These are phyloP conservation scores for Chlorella sp. DNA, from an alignment of 139 green algal species.

Conservation along the genomic window DNA sequence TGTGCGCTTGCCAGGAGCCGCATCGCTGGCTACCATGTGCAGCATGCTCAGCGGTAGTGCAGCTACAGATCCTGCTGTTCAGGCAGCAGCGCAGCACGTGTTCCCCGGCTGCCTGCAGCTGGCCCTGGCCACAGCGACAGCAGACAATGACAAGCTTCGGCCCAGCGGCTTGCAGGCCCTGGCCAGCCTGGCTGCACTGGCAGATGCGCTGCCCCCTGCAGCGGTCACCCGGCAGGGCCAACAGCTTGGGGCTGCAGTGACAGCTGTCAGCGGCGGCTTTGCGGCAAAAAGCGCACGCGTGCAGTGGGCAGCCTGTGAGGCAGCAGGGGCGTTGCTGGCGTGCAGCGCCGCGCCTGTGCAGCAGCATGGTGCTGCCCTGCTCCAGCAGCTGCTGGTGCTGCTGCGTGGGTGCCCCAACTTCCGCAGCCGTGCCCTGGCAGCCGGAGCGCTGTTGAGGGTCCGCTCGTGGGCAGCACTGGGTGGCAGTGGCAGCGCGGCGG, in stretches of 20 bases:
- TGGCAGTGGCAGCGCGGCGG: background rate
- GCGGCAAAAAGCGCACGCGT: background rate
- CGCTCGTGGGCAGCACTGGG: background rate
- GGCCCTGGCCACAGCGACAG: conserved; percentile 34
- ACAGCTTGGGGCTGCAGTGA: background rate
- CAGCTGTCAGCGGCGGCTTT: background rate
- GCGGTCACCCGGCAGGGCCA: background rate
- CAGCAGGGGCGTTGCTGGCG: background rate
- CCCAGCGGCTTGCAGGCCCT: conserved; percentile 62
- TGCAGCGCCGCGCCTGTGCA: background rate
- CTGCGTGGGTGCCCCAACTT: background rate
- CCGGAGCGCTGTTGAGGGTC: background rate
- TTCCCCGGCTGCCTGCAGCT: conserved; percentile 34
- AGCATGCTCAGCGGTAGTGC: background rate
- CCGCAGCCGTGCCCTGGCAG: background rate
- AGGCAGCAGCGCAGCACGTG: background rate
- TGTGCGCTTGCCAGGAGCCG: conserved; percentile 14
- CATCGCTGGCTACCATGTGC: conserved; percentile 16
- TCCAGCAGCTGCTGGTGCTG: background rate
- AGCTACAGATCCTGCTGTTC: background rate
- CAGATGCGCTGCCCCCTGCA: background rate
- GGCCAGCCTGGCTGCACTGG: conserved; percentile 45
- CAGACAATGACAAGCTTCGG: conserved; percentile 65
- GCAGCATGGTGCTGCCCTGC: background rate
- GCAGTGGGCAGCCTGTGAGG: conserved; percentile 29